Conservation (phyloP, 805 yeast genomes). For the Yarrowia sp. region DNA sequence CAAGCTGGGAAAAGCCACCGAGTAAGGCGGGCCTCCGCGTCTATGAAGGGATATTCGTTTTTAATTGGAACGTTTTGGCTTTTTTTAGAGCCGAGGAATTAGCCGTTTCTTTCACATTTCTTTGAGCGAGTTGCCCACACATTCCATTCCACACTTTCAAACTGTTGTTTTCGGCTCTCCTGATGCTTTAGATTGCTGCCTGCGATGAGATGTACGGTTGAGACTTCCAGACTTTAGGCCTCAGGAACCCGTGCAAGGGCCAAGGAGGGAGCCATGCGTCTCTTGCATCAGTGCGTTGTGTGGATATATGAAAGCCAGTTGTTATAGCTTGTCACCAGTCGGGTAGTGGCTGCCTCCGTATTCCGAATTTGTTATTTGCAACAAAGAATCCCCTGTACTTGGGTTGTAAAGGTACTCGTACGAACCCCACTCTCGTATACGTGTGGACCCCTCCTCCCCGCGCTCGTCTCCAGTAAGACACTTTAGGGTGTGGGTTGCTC, state of each 20-base stretch:
- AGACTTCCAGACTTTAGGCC: neutral
- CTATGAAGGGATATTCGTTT: too few species aligned
- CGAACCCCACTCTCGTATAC: too few species aligned
- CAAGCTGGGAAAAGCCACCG: neutral
- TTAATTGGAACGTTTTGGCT: neutral
- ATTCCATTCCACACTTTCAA: neutral
- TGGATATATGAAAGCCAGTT: neutral
- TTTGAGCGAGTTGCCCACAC: neutral
- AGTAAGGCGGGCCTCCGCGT: too few species aligned
- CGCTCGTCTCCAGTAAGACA: neutral
- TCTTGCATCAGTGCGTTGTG: neutral
- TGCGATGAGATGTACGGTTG: neutral
- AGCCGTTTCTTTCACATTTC: too few species aligned
- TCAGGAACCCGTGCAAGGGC: constrained; percentile 9
- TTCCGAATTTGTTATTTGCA: too few species aligned
- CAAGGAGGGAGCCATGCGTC: neutral
- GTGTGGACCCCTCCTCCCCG: neutral
- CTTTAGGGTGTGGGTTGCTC: neutral
- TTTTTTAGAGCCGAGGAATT: neutral
- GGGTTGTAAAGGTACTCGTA: too few species aligned
- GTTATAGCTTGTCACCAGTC: too few species aligned
- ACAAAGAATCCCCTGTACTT: too few species aligned
- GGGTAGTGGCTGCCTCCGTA: too few species aligned
- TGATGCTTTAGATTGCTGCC: neutral
- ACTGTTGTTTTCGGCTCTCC: neutral